Conservation (phyloP, 1,139 yeast species). For the Saccharomyces pastorianus region DNA sequence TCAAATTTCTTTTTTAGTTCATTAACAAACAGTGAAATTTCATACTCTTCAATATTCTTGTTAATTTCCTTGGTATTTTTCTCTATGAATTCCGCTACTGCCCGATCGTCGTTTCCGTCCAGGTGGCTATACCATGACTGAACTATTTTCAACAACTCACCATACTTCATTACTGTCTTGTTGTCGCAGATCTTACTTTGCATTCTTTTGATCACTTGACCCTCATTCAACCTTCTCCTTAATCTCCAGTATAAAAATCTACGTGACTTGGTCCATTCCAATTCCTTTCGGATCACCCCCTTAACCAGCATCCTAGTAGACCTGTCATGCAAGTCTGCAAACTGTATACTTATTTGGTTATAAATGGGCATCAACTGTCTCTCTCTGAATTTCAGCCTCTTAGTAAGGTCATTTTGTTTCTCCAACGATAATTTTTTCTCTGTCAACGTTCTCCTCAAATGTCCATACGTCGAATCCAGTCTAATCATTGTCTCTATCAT, state of each 20-base stretch:
- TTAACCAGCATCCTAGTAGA: slow-evolving; percentile 67
- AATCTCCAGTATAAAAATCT: too few species aligned
- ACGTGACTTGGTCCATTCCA: too few species aligned
- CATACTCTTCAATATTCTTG: slow-evolving; percentile 51
- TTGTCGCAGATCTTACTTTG: slow-evolving; percentile 55
- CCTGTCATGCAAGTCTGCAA: slow-evolving; percentile 95
- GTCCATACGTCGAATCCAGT: slow-evolving; percentile 68
- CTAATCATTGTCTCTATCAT: slow-evolving; percentile 35
- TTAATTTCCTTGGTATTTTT: slow-evolving; percentile 61
- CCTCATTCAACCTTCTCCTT: too few species aligned
- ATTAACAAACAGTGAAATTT: slow-evolving; percentile 31
- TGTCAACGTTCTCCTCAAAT: slow-evolving; percentile 52
- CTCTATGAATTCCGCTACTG: slow-evolving; percentile 81
- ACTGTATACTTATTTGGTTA: slow-evolving; percentile 87
- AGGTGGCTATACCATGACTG: slow-evolving; percentile 69
- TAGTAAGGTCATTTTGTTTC: slow-evolving; percentile 56
- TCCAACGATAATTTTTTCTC: slow-evolving; percentile 51
- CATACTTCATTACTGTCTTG: slow-evolving; percentile 69
- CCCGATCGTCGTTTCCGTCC: slow-evolving; percentile 64
- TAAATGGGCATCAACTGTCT: slow-evolving; percentile 75
- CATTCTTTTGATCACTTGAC: slow-evolving; percentile 47
- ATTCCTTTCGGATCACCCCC: too few species aligned
- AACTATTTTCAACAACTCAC: slow-evolving; percentile 43
- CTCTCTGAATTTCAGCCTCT: slow-evolving; percentile 71
- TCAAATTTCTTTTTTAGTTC: not conserved